Base-by-base conservation (phyloP, 495 filamentous ascomycete species). In the Polyplosphaeria fusca region DNA sequence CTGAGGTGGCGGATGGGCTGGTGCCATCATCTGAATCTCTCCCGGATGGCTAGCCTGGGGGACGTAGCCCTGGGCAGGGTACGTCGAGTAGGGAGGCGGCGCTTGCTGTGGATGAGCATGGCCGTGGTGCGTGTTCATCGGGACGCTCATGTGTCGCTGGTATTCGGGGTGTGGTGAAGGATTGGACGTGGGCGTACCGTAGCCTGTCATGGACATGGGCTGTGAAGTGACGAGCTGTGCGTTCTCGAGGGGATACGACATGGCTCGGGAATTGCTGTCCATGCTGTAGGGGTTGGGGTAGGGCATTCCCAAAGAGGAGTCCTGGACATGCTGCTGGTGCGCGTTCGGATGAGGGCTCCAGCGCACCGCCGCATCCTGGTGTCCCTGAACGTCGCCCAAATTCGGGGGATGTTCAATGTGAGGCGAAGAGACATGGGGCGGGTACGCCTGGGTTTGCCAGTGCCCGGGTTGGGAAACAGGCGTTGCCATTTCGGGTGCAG, bases 21-120 rank as follows among this genome's bases (percentile, higher is more conserved):
- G 59, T 26, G 52, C 46, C 62, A 65, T 61, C 62, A 61, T 57
- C n/a, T 57, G 56, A 56, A 65, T 61, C 7, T 65, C 62, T 13
- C 57, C 52, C 1, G 51, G 52, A 37, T 65, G 62, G 19, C 46
- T 65, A 2, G 22, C 50, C 25, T 55, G 55, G 24, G 61, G 56
- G 5, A 56, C 41, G 26, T 52, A 64, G 12, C 47, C 41, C 2
- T 28, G 26, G 19, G 16, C 28, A 5, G 54, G 18, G 23, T 53
- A 61, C 5, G 50, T 4, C n/a, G 45, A 28, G 27, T 61, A 60
- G 22, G 42, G 45, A 23, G 61, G 0, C 11, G 30, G 58, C 38
- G 52, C 46, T 30, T 59, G 55, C 25, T 43, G 47, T 9, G 47
- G 54, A 25, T 49, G 57, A 12, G 37, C 43, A 13, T 25, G 14